Conservation (phyloP, 2,329 filamentous ascomycete species). For the Thelonectria blattea region DNA sequence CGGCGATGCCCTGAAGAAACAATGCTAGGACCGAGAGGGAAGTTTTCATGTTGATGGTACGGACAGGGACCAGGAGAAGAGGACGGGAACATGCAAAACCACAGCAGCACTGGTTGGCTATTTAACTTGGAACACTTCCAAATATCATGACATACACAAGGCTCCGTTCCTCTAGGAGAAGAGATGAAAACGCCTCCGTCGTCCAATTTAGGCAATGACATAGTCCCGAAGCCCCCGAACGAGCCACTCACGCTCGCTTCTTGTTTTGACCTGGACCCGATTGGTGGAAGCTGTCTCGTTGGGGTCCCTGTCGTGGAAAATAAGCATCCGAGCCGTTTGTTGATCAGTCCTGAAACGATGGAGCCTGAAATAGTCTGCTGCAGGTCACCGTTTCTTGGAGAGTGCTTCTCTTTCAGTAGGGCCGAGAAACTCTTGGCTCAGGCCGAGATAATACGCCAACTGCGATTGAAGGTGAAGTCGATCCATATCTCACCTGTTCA, state of each 20-base stretch:
- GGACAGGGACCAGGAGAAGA: background rate
- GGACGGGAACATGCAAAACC: too few species aligned
- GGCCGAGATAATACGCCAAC: too few species aligned
- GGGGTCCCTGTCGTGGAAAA: slow-evolving; percentile 9
- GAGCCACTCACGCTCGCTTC: background rate
- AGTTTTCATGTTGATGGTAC: slow-evolving; percentile 3
- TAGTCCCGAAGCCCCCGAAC: slow-evolving; percentile 2
- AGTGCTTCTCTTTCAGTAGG: too few species aligned
- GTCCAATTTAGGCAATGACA: slow-evolving; percentile 9
- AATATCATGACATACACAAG: background rate
- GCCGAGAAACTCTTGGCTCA: too few species aligned
- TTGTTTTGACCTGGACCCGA: slow-evolving; percentile 1
- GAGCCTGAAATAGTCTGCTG: too few species aligned
- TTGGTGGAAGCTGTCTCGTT: slow-evolving; percentile 14
- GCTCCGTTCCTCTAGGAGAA: slow-evolving; percentile 6
- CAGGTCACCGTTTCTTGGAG: too few species aligned
- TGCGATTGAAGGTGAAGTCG: too few species aligned
- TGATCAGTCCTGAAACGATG: background rate
- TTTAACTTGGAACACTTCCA: background rate
- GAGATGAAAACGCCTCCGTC: slow-evolving; percentile 2
- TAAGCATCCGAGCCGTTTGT: slow-evolving; percentile 5
- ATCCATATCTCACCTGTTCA: too few species aligned
- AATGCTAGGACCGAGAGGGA: slow-evolving; percentile 1
- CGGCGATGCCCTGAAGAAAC: slow-evolving; percentile 17
- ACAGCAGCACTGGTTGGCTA: too few species aligned